Conservation (phyloP, 371 early-diverging fungal genomes). For the Encephalitozoon hellem region DNA sequence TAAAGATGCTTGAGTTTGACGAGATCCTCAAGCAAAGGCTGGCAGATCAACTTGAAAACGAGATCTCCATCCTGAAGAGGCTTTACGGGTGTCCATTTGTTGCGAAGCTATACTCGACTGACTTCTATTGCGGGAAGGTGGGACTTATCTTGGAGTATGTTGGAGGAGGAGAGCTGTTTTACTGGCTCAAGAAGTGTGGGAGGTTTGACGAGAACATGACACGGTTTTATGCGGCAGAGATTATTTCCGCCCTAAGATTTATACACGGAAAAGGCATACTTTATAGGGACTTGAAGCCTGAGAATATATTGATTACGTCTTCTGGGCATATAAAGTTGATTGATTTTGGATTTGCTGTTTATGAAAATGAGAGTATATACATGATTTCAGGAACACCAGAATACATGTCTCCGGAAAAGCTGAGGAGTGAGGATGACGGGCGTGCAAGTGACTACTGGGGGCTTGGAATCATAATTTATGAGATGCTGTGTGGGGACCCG, state of each 20-base stretch:
- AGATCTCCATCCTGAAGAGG: slow-evolving; percentile 76
- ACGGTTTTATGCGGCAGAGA: slow-evolving; percentile 90
- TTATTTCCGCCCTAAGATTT: slow-evolving; percentile 87
- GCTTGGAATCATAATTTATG: slow-evolving; percentile 82
- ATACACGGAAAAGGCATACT: slow-evolving; percentile 86
- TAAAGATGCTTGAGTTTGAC: slow-evolving; percentile 84
- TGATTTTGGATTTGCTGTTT: slow-evolving; percentile 96
- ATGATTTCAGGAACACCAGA: slow-evolving; percentile 84
- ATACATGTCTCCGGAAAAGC: slow-evolving; percentile 95
- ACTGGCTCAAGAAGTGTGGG: slow-evolving; percentile 70
- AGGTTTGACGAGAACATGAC: slow-evolving; percentile 65
- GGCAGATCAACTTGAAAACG: slow-evolving; percentile 88
- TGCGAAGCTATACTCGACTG: slow-evolving; percentile 78
- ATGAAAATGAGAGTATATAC: slow-evolving; percentile 66
- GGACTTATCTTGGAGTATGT: slow-evolving; percentile 84
- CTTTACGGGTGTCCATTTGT: slow-evolving; percentile 80
- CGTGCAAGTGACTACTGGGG: slow-evolving; percentile 90
- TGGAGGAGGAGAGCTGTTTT: slow-evolving; percentile 83
- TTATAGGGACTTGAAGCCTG: slow-evolving; percentile 94
- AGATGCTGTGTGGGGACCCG: slow-evolving; percentile 80
- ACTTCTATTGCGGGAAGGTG: slow-evolving; percentile 71
- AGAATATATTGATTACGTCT: slow-evolving; percentile 77
- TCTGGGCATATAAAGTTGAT: slow-evolving; percentile 91
- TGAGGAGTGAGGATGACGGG: slow-evolving; percentile 82
- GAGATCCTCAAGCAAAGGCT: slow-evolving; percentile 85